Conservation (phyloP, 768 basidiomycete species). For the Boletus edulis region DNA sequence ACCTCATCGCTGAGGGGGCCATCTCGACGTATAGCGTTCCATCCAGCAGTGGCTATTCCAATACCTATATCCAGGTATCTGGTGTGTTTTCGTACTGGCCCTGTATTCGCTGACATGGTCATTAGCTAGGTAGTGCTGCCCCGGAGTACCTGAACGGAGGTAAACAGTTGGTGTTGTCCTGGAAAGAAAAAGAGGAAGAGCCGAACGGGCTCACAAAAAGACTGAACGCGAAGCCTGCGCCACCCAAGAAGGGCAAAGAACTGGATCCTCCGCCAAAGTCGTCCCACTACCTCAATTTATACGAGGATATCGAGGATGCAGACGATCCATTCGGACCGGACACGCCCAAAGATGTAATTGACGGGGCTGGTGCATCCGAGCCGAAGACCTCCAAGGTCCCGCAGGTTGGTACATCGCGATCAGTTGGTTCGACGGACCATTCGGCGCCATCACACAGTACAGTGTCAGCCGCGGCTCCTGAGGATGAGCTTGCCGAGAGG, state of each 20-base stretch:
- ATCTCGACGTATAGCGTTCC: constrained; percentile 46
- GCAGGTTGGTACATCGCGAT: constrained; percentile 11
- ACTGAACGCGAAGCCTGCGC: neutral
- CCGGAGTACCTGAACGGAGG: constrained; percentile 18
- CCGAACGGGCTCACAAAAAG: constrained; percentile 11
- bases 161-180: constrained; percentile 22
- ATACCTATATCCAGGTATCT: constrained; percentile 51
- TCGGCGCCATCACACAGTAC: neutral
- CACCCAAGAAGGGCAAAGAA: constrained; percentile 23
- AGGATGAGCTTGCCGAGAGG: constrained; percentile 11
- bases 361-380: neutral
- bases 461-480: neutral
- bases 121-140: constrained; percentile 20
- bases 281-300: constrained; percentile 9
- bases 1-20: constrained; percentile 49
- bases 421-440: neutral
- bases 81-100: neutral
- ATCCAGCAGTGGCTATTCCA: constrained; percentile 49
- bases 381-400: constrained; percentile 6
- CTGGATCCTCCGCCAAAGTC: neutral
- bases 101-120: constrained; percentile 1
- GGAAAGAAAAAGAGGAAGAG: constrained; percentile 24
- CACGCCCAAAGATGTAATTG: constrained; percentile 8
- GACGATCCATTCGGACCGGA: constrained; percentile 23
- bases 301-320: constrained; percentile 30